Evolutionary conservation across 148 eudicot genomes (phyloP), one percentile per base, ranked within the genome.

Genomic region (Suaeda aralocaspica): DNA sequence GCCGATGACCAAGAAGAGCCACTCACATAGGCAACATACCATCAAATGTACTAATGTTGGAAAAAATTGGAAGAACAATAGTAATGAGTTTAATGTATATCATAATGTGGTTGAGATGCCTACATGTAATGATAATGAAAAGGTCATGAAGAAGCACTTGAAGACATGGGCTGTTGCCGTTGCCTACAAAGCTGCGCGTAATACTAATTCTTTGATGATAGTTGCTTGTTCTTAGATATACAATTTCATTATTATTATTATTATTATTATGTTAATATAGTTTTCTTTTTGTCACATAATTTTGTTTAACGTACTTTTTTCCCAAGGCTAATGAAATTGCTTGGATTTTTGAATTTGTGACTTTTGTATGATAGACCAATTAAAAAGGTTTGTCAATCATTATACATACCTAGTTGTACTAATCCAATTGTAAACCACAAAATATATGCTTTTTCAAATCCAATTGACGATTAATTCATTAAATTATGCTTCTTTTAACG

Each of bases 151-250:
- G 44, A 74, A 63, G 59, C 77, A 67, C 1, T 48, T 74, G 59
- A 74, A 36, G 65, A 57, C 77, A 59, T 74, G 77, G 77, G 77
- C 77, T 18, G 39, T 67, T 30, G 77, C 65, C 9, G 77, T 74
- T 49, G 77, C 77, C 13, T 42, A 36, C 52, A 42, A 61, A 24
- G 72, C 63, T 22, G 52, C 25, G 18, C 24, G 42, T 57, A 26
- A 56, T 56, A 28, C 10, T 33, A 29, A 39, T 68, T 21, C 45
- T 0, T 52, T 51, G 0, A 53, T 55, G 72, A 41, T 53, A 0
- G 49, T 58, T 19, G 61, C 72, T 68, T 68, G 62, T 36, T 68
- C 48, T 34, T 68, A 21, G 25, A 21, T 11, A 18, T 1, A 57
- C 19, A 16, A 16, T 28, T 57, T 7, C 31, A n/a, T 4, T 24